These are phyloP conservation scores for Suillus alpinus DNA, from an alignment of 768 basidiomycete species.

Conservation along the genomic window DNA sequence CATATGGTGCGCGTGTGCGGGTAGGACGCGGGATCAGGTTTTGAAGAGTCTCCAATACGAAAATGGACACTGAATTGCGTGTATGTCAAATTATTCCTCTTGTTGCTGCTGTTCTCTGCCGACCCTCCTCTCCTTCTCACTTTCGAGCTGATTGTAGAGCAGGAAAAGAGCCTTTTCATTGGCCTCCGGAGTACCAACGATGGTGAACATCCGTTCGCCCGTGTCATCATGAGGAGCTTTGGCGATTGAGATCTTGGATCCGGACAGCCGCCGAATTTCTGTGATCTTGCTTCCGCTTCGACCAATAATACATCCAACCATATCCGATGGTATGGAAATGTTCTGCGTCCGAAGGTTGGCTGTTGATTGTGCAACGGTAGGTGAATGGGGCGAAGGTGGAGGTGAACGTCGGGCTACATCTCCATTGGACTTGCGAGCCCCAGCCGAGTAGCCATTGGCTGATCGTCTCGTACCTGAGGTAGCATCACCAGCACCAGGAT, in stretches of 20 bases:
- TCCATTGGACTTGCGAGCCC: constrained; percentile 65
- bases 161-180: constrained; percentile 98
- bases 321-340: constrained; percentile 98
- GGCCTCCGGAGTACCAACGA: constrained; percentile 91
- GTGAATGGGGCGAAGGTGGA: constrained; percentile 34
- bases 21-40: constrained; percentile 9
- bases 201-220: constrained; percentile 99
- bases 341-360: constrained; percentile 96
- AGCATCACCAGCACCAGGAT: constrained; percentile 85
- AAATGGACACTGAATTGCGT: neutral
- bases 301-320: constrained; percentile 97
- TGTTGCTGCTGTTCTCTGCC: constrained; percentile 81
- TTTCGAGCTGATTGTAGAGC: constrained; percentile 95
- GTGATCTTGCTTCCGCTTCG: constrained; percentile 98
- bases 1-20: constrained; percentile 4
- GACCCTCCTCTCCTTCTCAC: constrained; percentile 92
- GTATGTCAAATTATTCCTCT: constrained; percentile 36
- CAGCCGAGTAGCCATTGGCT: constrained; percentile 47
- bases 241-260: constrained; percentile 97
- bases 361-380: constrained; percentile 52
- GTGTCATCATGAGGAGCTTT: constrained; percentile 99
- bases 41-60: constrained; percentile 6
- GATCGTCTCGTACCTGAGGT: constrained; percentile 50
- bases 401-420: constrained; percentile 44
- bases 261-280: constrained; percentile 96